A percentile compares a stretch with the other conserved stretches of the same genome.
These are phyloP conservation scores for Arctium minus DNA, from an alignment of 129 eudicot genomes.

Conservation along the genomic window DNA sequence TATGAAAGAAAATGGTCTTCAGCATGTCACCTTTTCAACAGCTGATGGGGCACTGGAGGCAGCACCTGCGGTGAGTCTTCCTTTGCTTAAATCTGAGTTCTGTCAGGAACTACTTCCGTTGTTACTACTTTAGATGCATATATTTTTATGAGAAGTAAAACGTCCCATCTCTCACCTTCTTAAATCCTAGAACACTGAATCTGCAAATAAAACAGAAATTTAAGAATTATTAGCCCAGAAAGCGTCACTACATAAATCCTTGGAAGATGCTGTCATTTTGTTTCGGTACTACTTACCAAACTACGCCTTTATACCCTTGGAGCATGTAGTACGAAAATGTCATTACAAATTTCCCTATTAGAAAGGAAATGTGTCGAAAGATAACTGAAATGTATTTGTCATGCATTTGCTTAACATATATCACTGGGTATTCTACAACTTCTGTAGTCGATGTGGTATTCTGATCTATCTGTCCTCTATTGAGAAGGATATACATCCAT, in stretches of 20 bases:
- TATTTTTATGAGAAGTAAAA: background rate
- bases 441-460: background rate
- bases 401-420: background rate
- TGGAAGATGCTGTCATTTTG: background rate
- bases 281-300: background rate
- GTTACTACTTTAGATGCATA: background rate
- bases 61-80: constrained; percentile 88
- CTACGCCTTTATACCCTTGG: background rate
- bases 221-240: background rate
- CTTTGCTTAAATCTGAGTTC: background rate
- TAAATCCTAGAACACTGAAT: background rate
- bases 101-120: background rate
- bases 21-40: constrained; percentile 80
- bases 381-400: background rate
- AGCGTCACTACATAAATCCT: background rate
- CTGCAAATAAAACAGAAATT: background rate
- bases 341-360: background rate
- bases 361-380: background rate
- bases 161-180: background rate
- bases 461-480: background rate
- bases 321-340: background rate
- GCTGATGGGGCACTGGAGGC: constrained; percentile 99
- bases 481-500: background rate
- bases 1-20: constrained; percentile 80
- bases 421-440: background rate